Evolutionary conservation across 345 rosid genomes (phyloP).

Genomic region (Eucalyptus victrix): DNA sequence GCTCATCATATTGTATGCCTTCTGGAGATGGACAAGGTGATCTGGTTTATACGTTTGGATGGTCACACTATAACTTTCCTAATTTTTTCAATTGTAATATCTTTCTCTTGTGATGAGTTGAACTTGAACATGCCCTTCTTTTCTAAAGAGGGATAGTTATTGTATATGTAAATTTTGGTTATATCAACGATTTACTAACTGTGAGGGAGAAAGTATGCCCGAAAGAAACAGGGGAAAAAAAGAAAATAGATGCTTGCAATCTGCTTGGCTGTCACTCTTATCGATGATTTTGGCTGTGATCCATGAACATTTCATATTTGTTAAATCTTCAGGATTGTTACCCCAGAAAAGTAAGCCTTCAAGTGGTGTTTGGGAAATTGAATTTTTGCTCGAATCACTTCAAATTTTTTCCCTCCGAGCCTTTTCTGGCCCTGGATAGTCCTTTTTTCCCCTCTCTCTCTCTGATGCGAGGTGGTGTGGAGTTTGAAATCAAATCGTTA

Average conservation of each 20-base stretch:
- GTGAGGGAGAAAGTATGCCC: background rate
- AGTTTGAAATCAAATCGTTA: background rate
- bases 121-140: background rate
- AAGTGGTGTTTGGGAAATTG: background rate
- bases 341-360: background rate
- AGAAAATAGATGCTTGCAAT: background rate
- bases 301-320: background rate
- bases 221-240: background rate
- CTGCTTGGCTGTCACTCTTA: background rate
- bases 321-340: background rate
- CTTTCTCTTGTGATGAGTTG: background rate
- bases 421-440: background rate
- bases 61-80: background rate
- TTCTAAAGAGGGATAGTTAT: background rate
- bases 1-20: slow-evolving; percentile 37
- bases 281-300: background rate
- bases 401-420: background rate
- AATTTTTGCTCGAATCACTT: background rate
- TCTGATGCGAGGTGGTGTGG: background rate
- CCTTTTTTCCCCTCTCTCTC: too few species aligned
- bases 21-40: slow-evolving; percentile 55
- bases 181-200: background rate
- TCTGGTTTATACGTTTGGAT: background rate
- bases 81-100: background rate
- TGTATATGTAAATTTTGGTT: background rate